These are phyloP conservation scores for Pythium dissimile DNA, from an alignment of 352 stramenopile genomes.

Conservation along the genomic window DNA sequence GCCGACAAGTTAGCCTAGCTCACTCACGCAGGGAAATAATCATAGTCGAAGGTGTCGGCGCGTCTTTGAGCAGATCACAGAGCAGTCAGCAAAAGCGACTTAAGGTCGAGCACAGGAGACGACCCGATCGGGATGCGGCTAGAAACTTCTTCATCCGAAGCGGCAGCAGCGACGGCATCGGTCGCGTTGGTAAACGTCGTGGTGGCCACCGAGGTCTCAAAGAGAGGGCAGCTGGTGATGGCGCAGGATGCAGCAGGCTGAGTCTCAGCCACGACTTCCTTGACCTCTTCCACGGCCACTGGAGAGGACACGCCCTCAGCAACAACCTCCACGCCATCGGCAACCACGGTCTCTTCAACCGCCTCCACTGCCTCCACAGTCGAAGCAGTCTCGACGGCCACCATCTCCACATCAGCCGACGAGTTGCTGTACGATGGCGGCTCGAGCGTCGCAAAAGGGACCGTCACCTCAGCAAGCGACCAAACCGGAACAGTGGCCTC, in stretches of 20 bases:
- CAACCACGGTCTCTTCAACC: not conserved
- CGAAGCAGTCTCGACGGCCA: not conserved
- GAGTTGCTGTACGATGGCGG: too few relatives aligned
- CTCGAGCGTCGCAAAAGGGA: too few relatives aligned
- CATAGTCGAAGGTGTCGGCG: not conserved
- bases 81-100: slow-evolving; percentile 15
- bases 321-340: not conserved
- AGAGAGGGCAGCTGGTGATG: not conserved
- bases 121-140: slow-evolving; percentile 2
- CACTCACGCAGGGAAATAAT: slow-evolving; percentile 4
- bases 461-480: not conserved
- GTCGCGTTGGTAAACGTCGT: slow-evolving; percentile 2
- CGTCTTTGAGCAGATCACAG: slow-evolving; percentile 3
- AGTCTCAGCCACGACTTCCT: not conserved
- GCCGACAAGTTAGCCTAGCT: not conserved
- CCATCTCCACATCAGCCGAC: too few relatives aligned
- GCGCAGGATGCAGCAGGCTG: not conserved
- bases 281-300: not conserved
- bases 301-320: not conserved
- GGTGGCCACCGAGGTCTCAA: not conserved
- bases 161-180: not conserved
- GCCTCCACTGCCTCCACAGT: not conserved
- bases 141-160: not conserved
- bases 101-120: slow-evolving; percentile 11
- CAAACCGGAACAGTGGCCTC: not conserved